Evolutionary conservation across 768 basidiomycete species (phyloP).

Genomic region (Boletus rufocinnamomeus): DNA sequence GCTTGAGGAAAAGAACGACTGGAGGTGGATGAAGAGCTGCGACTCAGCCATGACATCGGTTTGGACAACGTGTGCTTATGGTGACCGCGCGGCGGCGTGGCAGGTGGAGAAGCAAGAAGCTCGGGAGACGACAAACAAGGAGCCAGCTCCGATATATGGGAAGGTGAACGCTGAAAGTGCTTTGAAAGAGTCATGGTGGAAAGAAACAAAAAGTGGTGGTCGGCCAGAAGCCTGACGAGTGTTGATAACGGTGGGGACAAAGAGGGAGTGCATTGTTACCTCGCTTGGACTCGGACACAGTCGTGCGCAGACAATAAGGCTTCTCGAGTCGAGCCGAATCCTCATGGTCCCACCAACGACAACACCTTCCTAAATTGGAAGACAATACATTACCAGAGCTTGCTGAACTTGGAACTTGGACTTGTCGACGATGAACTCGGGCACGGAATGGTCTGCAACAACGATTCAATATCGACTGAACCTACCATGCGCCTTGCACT

Average conservation of each 20-base stretch:
- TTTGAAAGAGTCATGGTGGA: constrained; percentile 30
- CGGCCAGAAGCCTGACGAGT: background rate
- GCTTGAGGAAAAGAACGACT: constrained; percentile 27
- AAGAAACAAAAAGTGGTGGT: background rate
- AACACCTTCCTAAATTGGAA: constrained; percentile 27
- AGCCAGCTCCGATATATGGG: constrained; percentile 31
- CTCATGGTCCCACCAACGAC: constrained; percentile 19
- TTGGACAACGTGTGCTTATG: constrained; percentile 43
- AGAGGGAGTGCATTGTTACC: constrained; percentile 7
- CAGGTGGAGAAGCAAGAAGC: constrained; percentile 32
- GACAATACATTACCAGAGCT: constrained; percentile 19
- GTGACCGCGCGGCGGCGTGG: constrained; percentile 32
- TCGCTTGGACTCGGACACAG: constrained; percentile 11
- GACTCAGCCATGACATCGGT: constrained; percentile 45
- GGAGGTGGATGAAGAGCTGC: constrained; percentile 38
- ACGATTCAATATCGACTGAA: constrained; percentile 49
- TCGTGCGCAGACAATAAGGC: constrained; percentile 21
- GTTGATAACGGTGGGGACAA: constrained; percentile 19
- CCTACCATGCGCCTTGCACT: constrained; percentile 50
- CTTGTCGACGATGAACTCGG: constrained; percentile 1
- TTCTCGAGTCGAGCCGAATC: background rate
- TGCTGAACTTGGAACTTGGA: too few species aligned
- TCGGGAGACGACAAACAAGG: constrained; percentile 20
- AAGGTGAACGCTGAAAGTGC: constrained; percentile 23
- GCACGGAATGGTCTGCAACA: constrained; percentile 1